These are phyloP conservation scores for Pseudogymnoascus sp. DNA, from an alignment of 2,329 filamentous ascomycete genomes.

Conservation along the genomic window DNA sequence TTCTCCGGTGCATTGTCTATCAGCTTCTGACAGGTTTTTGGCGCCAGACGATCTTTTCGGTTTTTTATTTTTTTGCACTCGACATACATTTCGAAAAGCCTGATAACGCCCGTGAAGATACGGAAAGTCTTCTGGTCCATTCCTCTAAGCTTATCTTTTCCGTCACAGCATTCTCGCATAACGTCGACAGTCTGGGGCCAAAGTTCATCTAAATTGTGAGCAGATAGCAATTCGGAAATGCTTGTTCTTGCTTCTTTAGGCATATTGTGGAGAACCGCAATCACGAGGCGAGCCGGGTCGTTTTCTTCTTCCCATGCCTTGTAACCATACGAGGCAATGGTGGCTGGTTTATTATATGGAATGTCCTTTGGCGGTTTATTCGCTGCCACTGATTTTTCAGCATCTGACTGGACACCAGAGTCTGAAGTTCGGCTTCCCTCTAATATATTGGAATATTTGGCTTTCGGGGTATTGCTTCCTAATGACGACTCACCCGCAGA, in stretches of 20 bases:
- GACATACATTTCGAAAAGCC: constrained; percentile 27
- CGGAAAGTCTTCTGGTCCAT: constrained; percentile 15
- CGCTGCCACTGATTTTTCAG: background rate
- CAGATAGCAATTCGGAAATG: constrained; percentile 14
- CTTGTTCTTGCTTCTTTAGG: background rate
- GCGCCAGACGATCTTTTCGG: constrained; percentile 18
- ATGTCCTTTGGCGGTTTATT: constrained; percentile 16
- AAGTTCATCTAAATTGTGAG: constrained; percentile 13
- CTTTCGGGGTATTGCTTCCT: background rate
- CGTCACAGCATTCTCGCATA: constrained; percentile 7
- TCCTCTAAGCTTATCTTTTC: constrained; percentile 10
- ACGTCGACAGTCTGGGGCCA: constrained; percentile 17
- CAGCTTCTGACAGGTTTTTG: constrained; percentile 20
- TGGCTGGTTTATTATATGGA: constrained; percentile 17
- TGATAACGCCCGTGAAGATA: constrained; percentile 17
- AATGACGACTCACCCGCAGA: background rate
- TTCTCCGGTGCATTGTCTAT: constrained; percentile 14
- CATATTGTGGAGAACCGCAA: constrained; percentile 34
- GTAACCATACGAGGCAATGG: constrained; percentile 19
- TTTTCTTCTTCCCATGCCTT: constrained; percentile 16
- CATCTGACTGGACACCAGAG: constrained; percentile 10
- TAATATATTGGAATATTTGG: constrained; percentile 12
- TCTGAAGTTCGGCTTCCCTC: constrained; percentile 17
- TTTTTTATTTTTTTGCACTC: constrained; percentile 19
- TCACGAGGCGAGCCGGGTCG: constrained; percentile 33